Evolutionary conservation across 164 flowering plant species (phyloP).

Genomic region (Paratinospora sagittata): DNA sequence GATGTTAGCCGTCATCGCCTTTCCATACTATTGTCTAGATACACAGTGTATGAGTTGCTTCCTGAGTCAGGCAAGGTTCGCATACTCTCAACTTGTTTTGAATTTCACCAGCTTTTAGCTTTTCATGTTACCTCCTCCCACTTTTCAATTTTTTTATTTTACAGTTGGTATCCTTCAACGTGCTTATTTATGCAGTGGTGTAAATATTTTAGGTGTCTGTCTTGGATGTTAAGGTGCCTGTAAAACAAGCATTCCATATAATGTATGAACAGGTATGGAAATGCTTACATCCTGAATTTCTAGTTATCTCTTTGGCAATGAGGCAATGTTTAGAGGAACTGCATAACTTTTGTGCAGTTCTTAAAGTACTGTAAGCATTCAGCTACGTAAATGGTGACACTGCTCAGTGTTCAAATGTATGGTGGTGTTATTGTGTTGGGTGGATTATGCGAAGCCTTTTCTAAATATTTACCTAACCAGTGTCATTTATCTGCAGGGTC

Average conservation of each 20-base stretch:
- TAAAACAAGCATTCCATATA: conserved; percentile 85
- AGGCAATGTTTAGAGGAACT: neutral
- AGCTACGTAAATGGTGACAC: neutral
- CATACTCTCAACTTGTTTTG: conserved; percentile 21
- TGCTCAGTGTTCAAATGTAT: neutral
- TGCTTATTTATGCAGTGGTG: conserved; percentile 2
- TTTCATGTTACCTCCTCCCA: neutral
- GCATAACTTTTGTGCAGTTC: neutral
- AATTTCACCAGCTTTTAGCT: neutral
- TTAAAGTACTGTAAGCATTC: neutral
- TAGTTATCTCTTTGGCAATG: conserved; percentile 3
- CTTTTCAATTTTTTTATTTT: neutral
- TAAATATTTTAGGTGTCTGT: conserved; percentile 55
- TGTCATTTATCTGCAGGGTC: conserved; percentile 50
- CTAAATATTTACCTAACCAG: neutral
- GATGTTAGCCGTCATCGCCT: conserved; percentile 24
- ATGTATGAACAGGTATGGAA: conserved; percentile 70
- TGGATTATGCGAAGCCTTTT: neutral
- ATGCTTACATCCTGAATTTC: neutral
- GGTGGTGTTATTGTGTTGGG: neutral
- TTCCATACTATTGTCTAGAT: conserved; percentile 28
- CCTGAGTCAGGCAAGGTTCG: conserved; percentile 94
- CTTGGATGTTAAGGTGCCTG: conserved; percentile 64
- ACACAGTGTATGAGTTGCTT: conserved; percentile 41
- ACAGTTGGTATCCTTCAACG: neutral